Percentiles rank a stretch among this genome's conserved stretches.
Conservation (phyloP, 2,329 filamentous ascomycete genomes). For the Zarea fungicola region DNA sequence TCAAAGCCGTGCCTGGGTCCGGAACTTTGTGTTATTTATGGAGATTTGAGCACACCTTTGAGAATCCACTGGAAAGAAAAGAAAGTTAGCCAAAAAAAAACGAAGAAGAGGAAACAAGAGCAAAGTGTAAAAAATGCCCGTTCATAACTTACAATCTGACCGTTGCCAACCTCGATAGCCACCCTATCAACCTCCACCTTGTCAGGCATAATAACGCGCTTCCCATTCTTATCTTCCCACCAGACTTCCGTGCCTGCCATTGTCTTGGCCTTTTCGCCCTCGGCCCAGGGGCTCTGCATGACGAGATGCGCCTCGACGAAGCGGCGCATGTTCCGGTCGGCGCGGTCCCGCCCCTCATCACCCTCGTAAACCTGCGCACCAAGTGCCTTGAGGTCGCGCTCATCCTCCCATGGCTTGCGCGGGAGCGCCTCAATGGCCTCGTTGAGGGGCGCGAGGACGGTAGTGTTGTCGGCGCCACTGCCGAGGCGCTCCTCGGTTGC, state of each 20-base stretch:
- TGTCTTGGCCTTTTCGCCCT: conserved; percentile 60
- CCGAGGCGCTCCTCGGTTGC: conserved; percentile 64
- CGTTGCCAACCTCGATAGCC: conserved; percentile 74
- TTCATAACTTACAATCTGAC: conserved; percentile 59
- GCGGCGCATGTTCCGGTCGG: conserved; percentile 65
- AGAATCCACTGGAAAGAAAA: conserved; percentile 61
- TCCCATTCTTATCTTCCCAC: conserved; percentile 72
- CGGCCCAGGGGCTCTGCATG: conserved; percentile 67
- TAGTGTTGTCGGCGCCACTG: conserved; percentile 63
- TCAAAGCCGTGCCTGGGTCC: background rate
- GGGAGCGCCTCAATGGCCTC: conserved; percentile 71
- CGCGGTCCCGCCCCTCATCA: conserved; percentile 66
- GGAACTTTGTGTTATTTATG: conserved; percentile 16
- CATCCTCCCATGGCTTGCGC: conserved; percentile 81
- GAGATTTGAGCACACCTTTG: conserved; percentile 46
- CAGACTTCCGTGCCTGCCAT: conserved; percentile 62
- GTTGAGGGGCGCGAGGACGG: conserved; percentile 84
- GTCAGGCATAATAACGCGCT: conserved; percentile 70
- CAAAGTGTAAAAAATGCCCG: background rate
- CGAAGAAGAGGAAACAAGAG: background rate
- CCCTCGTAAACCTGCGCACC: conserved; percentile 73
- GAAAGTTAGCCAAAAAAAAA: conserved; percentile 15
- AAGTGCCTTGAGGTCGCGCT: conserved; percentile 62
- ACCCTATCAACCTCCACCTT: conserved; percentile 71
- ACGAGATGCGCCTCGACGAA: conserved; percentile 89